Conservation (phyloP, 192 early-diverging fungal genomes). For the Podochytrium sp. region DNA sequence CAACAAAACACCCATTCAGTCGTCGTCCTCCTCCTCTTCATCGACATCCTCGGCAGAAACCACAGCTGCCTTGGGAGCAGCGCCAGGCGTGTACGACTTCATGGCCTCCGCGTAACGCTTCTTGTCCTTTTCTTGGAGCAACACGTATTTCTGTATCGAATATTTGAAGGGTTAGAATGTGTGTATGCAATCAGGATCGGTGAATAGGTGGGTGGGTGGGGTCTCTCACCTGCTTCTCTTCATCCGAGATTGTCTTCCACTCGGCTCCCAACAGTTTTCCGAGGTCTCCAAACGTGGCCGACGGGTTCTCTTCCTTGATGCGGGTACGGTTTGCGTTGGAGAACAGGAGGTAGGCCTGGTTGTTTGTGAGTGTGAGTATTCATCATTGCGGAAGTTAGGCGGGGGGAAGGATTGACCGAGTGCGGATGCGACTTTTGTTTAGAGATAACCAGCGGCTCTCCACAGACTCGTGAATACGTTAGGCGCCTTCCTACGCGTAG, state of each 20-base stretch:
- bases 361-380: too few species aligned
- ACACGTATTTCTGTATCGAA: slow-evolving; percentile 38
- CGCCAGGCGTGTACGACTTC: slow-evolving; percentile 30
- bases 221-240: slow-evolving; percentile 49
- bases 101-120: slow-evolving; percentile 40
- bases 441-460: too few species aligned
- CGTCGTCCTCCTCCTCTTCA: slow-evolving; percentile 24
- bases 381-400: too few species aligned
- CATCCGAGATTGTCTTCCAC: slow-evolving; percentile 64
- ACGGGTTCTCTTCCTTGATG: slow-evolving; percentile 83
- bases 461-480: too few species aligned
- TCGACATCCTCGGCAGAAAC: slow-evolving; percentile 3
- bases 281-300: slow-evolving; percentile 58
- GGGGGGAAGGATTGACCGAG: too few species aligned
- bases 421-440: too few species aligned
- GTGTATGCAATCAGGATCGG: background rate
- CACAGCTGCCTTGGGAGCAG: background rate
- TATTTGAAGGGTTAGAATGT: background rate
- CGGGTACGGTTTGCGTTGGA: slow-evolving; percentile 77
- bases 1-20: background rate
- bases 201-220: background rate
- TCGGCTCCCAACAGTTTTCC: slow-evolving; percentile 73
- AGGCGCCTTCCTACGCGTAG: too few species aligned
- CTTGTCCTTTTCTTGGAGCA: slow-evolving; percentile 52
- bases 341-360: slow-evolving; percentile 86